Evolutionary conservation across 805 yeast genomes (phyloP).

Genomic region (Candida wancherniae): DNA sequence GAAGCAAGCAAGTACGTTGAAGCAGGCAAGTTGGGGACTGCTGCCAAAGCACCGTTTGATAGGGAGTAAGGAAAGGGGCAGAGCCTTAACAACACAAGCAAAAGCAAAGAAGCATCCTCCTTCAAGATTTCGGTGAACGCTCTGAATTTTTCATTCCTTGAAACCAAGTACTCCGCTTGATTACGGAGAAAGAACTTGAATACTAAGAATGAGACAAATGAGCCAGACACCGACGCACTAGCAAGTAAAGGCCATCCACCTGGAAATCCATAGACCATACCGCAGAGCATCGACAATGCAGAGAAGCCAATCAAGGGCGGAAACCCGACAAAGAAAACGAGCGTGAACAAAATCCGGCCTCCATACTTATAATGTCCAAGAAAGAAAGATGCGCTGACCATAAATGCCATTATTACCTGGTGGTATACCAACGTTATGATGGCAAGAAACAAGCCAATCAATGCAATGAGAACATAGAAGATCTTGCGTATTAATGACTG

Average conservation of each 20-base stretch:
- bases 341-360: constrained; percentile 41
- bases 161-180: constrained; percentile 57
- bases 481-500: constrained; percentile 14
- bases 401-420: constrained; percentile 26
- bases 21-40: constrained; percentile 70
- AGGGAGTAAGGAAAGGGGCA: constrained; percentile 93
- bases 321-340: constrained; percentile 68
- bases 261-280: constrained; percentile 78
- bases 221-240: constrained; percentile 64
- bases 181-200: constrained; percentile 56
- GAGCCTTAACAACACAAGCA: constrained; percentile 68
- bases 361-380: constrained; percentile 41
- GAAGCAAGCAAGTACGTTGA: constrained; percentile 67
- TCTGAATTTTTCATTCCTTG: constrained; percentile 58
- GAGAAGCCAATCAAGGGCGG: constrained; percentile 90
- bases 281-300: constrained; percentile 58
- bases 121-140: constrained; percentile 71
- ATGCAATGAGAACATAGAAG: constrained; percentile 14
- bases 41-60: constrained; percentile 88
- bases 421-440: constrained; percentile 31
- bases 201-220: constrained; percentile 64
- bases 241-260: constrained; percentile 78
- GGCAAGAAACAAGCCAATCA: constrained; percentile 16
- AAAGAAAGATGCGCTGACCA: constrained; percentile 42
- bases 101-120: constrained; percentile 58